Base-by-base conservation (phyloP, 2,329 filamentous ascomycete species). In the Exophiala alcalophila region DNA sequence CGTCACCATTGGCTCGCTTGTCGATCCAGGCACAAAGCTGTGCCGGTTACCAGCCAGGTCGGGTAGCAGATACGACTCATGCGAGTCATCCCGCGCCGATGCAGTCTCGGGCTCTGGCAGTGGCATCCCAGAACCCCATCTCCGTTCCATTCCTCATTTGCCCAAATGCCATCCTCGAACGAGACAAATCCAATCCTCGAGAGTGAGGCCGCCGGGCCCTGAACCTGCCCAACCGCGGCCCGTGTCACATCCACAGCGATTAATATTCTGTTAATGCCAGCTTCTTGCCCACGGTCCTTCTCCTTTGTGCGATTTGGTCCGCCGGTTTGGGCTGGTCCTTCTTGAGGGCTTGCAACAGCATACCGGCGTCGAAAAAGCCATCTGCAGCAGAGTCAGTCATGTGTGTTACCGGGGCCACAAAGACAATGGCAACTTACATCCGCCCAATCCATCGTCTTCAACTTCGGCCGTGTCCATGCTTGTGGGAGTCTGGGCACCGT, bases 291-390 rank as follows among this genome's bases (percentile, higher is more conserved):
- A 72, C 66, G 40, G 69, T 62, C 38, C 61, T 60, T 43, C 63
- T 61, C 45, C 43, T 54, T 33, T 57, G 44, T 21, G 42, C 50
- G n/a, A 57, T 45, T 12, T 53, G 56, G 30, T 56, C 55, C 9
- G 52, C 44, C 21, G 53, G 44, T 38, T 61, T 61, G 6, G 65
- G 58, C 40, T 65, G 65, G 12, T 69, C 63, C 44, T 62, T 61
- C 33, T 65, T 65, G 30, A 65, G 58, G 16, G 58, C 59, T 63
- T 94, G 86, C 16, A 92, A 73, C 4, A 96, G 77, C 88, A 96
- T 94, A 10, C 91, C 91, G 1, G 91, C 89, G 62, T 97, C 91
- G 67, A 97, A 97, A 73, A 97, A 96, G 21, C 91, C 91, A 72
- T 96, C 90, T 95, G 61, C n/a, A 49, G 36, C 34, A 37, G 10